Base-by-base conservation (phyloP, 352 stramenopile species). In the Pythium sukuiense region DNA sequence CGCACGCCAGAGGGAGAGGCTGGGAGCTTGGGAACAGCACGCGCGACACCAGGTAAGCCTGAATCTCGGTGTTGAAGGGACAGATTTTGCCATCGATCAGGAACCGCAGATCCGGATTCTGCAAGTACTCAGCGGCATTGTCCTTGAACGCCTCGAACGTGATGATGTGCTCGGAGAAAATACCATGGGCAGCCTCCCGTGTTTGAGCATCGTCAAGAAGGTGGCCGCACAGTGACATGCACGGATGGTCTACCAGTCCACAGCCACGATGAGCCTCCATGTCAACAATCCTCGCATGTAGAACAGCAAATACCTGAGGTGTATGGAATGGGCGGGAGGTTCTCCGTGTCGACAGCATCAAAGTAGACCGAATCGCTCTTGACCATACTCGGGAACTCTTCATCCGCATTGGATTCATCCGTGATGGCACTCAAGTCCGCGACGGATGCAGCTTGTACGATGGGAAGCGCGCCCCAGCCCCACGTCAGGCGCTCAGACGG, bases 281-380 rank as follows among this genome's bases (percentile, higher is more conserved):
- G 26, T 26, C 16, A 20, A 12, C 16, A 49, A 13, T 26, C 2
- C 14, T 46, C 41, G 30, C 27, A 45, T 7, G n/a, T 48, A 14
- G 4, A 46, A 45, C 27, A 3, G 18, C 13, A 45, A 43, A 8
- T 50, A 74, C 62, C 63, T 43, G 67, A 68, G 26, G 61, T 49
- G 53, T 69, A 69, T 7, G 46, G 3, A 29, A 49, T 60, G 1
- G 50, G 29, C 24, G 74, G 35, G 32, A 69, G 55, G 72, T 73
- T 63, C 32, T 79, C 73, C 9, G 70, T 71, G 32, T 92, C 83
- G 26, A 95, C 74, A 0, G 83, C 85, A 60, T 93, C 84, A 75
- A 93, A 95, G 57, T 93, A 95, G 1, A 95, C 68, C 0, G 83
- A 90, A 8, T 77, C 76, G 45, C 72, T 89, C 65, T 93, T 90